Conservation (phyloP, 164 flowering plant species). For the Paratinospora sagittata region DNA sequence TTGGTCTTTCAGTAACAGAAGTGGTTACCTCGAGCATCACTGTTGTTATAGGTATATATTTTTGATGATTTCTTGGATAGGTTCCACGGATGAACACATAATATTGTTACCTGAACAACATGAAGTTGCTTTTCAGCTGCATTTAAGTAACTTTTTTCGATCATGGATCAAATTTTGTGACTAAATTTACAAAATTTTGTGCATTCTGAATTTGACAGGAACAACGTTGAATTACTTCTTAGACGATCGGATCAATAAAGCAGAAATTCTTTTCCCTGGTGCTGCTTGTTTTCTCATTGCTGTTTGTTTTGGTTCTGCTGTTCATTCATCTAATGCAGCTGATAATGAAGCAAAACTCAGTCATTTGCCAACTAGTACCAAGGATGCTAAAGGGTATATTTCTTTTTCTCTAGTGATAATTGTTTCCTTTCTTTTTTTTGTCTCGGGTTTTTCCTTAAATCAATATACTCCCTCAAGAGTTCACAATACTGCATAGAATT, state of each 20-base stretch:
- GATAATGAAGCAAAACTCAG: slow-evolving; percentile 57
- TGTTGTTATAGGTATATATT: slow-evolving; percentile 79
- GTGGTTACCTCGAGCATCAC: slow-evolving; percentile 68
- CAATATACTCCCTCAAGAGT: background rate
- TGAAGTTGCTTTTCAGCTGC: background rate
- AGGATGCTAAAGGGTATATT: slow-evolving; percentile 28
- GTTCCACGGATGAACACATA: background rate
- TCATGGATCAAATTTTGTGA: background rate
- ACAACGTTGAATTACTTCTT: slow-evolving; percentile 85
- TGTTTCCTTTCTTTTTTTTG: background rate
- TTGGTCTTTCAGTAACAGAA: slow-evolving; percentile 75
- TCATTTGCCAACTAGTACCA: slow-evolving; percentile 18
- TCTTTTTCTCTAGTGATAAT: background rate
- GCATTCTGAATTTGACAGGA: slow-evolving; percentile 43
- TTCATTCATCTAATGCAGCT: slow-evolving; percentile 68
- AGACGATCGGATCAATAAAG: slow-evolving; percentile 69
- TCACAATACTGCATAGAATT: background rate
- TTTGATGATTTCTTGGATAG: background rate
- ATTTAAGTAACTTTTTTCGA: background rate
- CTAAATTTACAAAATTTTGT: background rate
- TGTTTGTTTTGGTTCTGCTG: slow-evolving; percentile 67
- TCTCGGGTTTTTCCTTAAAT: background rate
- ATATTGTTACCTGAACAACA: background rate
- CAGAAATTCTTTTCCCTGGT: slow-evolving; percentile 87
- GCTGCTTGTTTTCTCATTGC: slow-evolving; percentile 79